Base-by-base conservation (phyloP, 257 asterid species). In the Penstemon barbatus region DNA sequence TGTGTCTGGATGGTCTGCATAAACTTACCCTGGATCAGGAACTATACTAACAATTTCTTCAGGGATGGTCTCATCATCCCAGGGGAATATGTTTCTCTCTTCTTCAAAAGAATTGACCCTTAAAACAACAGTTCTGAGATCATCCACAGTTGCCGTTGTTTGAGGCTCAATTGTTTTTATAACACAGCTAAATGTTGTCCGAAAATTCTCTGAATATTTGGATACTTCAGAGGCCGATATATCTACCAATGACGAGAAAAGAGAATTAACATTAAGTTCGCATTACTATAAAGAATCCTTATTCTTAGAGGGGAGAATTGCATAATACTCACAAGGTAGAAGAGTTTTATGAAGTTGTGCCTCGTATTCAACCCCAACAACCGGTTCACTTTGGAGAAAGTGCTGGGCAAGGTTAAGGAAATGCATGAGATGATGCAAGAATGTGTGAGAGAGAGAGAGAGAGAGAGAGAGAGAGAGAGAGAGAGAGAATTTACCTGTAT, bases 151-250 rank as follows among this genome's bases (percentile, higher is more conserved):
- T 65, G 89, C 86, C 68, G 83, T 71, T 70, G 89, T 87, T 77
- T 71, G 96, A 70, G 98, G 98, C 88, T 92, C 97, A 84, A 92
- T 81, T 67, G 94, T 83, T 85, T 92, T 92, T 74, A 92, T 84
- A 51, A 89, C 97, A 53, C 97, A 89, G 84, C 92, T 84, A 72
- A 42, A 77, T 40, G 92, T 84, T 71, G 97, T 87, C 62, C 51
- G 83, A 57, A 92, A 89, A 71, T 81, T 86, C 70, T 80, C 97
- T 5, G 97, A 78, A 74, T 84, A 87, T 77, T 80, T 82, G 79
- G 98, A 86, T 65, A 92, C 96, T 81, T 89, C 98, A 55, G 92
- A 74, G 67, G 89, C 86, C 5, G 92, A 75, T 80, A 92, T 87
- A 76, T 78, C 98, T 92, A 71, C 69, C 73, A 80, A 61, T 54